Base-by-base conservation (phyloP, 148 eudicot genomes). In the Nepenthes mirabilis region DNA sequence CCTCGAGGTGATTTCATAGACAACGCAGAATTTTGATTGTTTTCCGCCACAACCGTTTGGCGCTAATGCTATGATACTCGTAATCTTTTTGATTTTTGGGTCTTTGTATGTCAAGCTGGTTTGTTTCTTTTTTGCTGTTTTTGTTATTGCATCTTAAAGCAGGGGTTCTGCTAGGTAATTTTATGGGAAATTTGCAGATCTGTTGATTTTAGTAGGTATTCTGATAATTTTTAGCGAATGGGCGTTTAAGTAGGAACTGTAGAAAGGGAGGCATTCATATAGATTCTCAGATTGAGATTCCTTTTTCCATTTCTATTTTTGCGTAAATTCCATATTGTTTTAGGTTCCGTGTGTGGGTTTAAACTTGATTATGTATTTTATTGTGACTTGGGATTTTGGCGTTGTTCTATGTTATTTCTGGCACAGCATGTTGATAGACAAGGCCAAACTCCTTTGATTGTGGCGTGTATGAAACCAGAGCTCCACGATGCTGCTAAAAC, bases 1-100 rank as follows among this genome's bases (percentile, higher is more conserved):
- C 61, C 82, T 83, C n/a, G 88, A 83, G 88, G 88, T 83, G 54
- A 14, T n/a, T 14, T 58, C 34, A 52, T 62, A 12, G 40, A 3
- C 35, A 34, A 13, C 47, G 47, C 3, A 34, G 13, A 36, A 13
- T 58, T 36, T 36, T 10, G 6, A 1, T 58, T 36, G 47, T 12
- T 58, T 58, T 34, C 36, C 14, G 2, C 11, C 14, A 9, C 36
- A 36, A 13, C 36, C 43, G 14, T 13, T 33, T n/a, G 10, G 5
- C 6, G 34, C 34, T 59, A 37, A 14, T 37, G 33, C 2, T 58
- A 5, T 40, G 33, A 11, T 36, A n/a, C 14, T 47, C 7, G 14
- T 48, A 36, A 33, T 23, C 32, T 11, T 47, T 47, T 11, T 47
- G 34, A 48, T 61, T 33, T 36, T 3, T 51, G 11, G 5, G 14